Base-by-base conservation (phyloP, 805 yeast species). In the Huiozyma naganishii region DNA sequence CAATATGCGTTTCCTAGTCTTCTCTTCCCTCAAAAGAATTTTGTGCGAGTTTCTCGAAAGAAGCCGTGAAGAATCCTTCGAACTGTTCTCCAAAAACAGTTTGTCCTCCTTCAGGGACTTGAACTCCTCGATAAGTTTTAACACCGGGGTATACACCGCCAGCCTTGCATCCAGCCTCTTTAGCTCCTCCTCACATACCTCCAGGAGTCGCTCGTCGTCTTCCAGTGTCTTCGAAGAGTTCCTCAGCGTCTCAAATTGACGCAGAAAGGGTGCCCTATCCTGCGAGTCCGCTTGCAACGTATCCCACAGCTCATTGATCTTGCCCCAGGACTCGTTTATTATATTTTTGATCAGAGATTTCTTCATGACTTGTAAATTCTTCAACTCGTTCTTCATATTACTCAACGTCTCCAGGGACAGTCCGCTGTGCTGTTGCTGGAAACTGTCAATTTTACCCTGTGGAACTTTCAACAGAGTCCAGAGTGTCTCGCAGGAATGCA, bases 21-120 rank as follows among this genome's bases (percentile, higher is more conserved):
- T 80, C 57, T 88, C 96, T 58, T 90, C 98, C 45, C 81, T 74
- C 45, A 83, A 69, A 46, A 90, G 66, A 27, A 89, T 80, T 47
- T 79, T 80, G 49, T 90, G 89, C 1, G 88, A 81, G 52, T 83
- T 80, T 54, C 84, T 76, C 48, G 82, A 76, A 39, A 83, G 61
- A 37, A 89, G 69, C 48, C 97, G 72, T 0, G 90, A 78, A 0
- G 97, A 79, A 58, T 90, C 92, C 53, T 77, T 80, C 1, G 83
- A 73, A 4, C 92, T 77, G 48, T 77, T 82, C 33, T 72, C 80
- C 34, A 92, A 70, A 39, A 74, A 74, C 1, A 59, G 50, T 47
- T 82, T 83, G 50, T 86, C 94, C 10, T 67, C 62, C 36, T 78
- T 59, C 27, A 88, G 61, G 2, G 69, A 72, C 37, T 74, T 67